Base-by-base conservation (phyloP, 2,329 filamentous ascomycete species). In the Fusarium xyrophilum region DNA sequence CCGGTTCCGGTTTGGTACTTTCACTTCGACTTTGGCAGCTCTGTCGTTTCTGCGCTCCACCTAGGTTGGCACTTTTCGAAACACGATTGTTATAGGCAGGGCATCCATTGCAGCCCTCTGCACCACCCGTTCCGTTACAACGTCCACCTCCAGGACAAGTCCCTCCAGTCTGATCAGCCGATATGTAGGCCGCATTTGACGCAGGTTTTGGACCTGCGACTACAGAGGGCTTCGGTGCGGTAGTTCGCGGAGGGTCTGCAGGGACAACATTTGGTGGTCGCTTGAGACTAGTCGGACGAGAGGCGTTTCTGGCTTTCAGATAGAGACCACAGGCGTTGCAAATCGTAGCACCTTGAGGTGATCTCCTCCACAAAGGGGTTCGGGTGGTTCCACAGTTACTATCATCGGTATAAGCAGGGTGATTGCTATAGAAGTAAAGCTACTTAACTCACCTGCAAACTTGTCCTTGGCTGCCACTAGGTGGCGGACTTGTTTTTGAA, bases 241-340 rank as follows among this genome's bases (percentile, higher is more conserved):
- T 76, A 61, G 81, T 82, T 63, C 82, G 82, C 58, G 83, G 78
- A 27, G 78, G 71, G 44, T 80, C 80, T 35, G 82, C 75, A 25
- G 76, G 70, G 8, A 86, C 79, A 28, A 85, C 79, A 53, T 83
- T 84, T 7, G 88, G 85, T 14, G 91, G 88, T 65, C 93, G 91
- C 81, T 97, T 97, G 60, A 97, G 82, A 73, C 93, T 97, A 10
- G 93, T 96, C 17, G 96, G 96, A 52, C 96, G 89, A 72, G 93
- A 89, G 66, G 95, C 91, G 77, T 98, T 98, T 70, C 96, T 89
- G 13, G 95, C 94, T 79, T 98, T 98, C 67, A 93, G 84, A 78
- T 99, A 99, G 19, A 99, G 85, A 42, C 96, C 96, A 76, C 96
- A 99, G 9, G 96, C 96, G 80, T 99, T 99, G 82, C 96, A 99